A percentile compares a stretch with the other conserved stretches of the same genome.
phyloP scores from a whole-genome alignment of 441 rosid genomes.

The Brassica hybrid region DNA sequence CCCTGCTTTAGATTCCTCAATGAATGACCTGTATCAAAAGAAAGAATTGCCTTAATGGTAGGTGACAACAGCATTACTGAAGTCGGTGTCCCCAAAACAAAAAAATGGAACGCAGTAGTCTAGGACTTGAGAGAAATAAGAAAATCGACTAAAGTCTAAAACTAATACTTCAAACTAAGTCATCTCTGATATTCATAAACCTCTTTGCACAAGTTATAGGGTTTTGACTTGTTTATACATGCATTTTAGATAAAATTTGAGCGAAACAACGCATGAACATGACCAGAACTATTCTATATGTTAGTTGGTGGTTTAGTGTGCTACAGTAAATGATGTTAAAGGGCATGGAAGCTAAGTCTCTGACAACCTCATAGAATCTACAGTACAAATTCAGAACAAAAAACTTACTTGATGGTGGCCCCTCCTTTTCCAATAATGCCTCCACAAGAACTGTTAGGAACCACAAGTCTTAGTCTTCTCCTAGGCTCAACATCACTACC shows the following conservation, averaged over 20 bases:
- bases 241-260: constrained; percentile 8
- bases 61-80: constrained; percentile 6
- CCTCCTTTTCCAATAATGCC: constrained; percentile 99
- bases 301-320: not conserved
- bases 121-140: not conserved
- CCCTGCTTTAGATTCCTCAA: constrained; percentile 94
- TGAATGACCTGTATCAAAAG: constrained; percentile 74
- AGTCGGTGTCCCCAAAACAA: constrained; percentile 11
- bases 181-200: constrained; percentile 8
- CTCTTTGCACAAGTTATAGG: not conserved
- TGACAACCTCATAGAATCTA: constrained; percentile 5
- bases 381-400: constrained; percentile 31
- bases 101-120: constrained; percentile 1
- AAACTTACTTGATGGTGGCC: constrained; percentile 87
- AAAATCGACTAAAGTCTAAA: constrained; percentile 3
- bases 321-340: not conserved
- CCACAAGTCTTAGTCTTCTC: constrained; percentile 84
- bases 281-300: constrained; percentile 24
- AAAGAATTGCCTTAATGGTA: constrained; percentile 2
- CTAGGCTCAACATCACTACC: constrained; percentile 80
- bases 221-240: constrained; percentile 2
- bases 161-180: constrained; percentile 6
- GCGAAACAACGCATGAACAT: constrained; percentile 4
- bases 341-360: constrained; percentile 5
- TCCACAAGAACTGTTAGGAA: constrained; percentile 97